These are phyloP conservation scores for Pterocarpus santalinus DNA, from an alignment of 306 rosid species.

Conservation along the genomic window DNA sequence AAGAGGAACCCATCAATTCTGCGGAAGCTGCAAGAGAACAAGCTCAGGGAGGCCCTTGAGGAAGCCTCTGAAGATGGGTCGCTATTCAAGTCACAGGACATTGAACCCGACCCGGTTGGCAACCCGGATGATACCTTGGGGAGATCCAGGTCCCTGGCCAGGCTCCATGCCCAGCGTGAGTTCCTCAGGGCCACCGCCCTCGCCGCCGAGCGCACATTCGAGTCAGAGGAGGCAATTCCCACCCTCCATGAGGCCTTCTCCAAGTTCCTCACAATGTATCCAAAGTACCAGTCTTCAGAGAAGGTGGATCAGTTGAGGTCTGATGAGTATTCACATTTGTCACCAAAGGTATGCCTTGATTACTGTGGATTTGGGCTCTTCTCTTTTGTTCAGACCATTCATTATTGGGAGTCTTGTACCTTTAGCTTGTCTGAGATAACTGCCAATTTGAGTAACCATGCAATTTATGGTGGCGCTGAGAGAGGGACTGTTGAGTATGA, in stretches of 20 bases:
- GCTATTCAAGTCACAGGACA: constrained; percentile 76
- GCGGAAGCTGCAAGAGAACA: constrained; percentile 85
- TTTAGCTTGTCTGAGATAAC: constrained; percentile 98
- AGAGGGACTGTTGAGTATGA: constrained; percentile 91
- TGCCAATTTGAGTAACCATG: constrained; percentile 93
- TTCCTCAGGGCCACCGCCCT: constrained; percentile 92
- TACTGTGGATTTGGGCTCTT: constrained; percentile 97
- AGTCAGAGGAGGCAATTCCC: constrained; percentile 76
- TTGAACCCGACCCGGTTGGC: constrained; percentile 67
- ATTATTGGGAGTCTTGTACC: constrained; percentile 94
- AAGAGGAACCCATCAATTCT: constrained; percentile 73
- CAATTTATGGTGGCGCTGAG: constrained; percentile 92
- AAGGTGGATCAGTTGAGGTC: constrained; percentile 88
- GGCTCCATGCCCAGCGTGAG: constrained; percentile 91
- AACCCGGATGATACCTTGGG: constrained; percentile 75
- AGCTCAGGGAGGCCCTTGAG: constrained; percentile 96
- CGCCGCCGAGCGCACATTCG: constrained; percentile 83
- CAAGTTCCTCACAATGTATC: constrained; percentile 93
- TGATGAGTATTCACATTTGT: constrained; percentile 82
- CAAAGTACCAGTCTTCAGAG: constrained; percentile 82
- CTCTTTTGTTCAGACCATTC: constrained; percentile 89
- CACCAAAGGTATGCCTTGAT: constrained; percentile 98
- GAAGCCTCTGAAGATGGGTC: constrained; percentile 98
- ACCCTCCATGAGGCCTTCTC: constrained; percentile 68
- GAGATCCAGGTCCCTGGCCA: constrained; percentile 83